Evolutionary conservation across 2,329 filamentous ascomycete genomes (phyloP).

Genomic region (Ascochyta clinopodiicola): DNA sequence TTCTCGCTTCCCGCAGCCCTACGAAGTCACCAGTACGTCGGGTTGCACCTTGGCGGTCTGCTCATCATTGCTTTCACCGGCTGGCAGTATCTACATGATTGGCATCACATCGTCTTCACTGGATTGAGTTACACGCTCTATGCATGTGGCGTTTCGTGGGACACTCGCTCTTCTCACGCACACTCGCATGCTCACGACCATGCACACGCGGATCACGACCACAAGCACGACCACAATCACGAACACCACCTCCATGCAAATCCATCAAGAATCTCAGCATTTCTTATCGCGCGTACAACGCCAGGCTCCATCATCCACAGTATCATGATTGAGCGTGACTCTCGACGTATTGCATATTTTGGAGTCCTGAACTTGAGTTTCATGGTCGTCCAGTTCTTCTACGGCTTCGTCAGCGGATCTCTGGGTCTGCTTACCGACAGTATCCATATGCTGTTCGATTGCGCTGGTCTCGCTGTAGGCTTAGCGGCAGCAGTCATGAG

Average conservation of each 20-base stretch:
- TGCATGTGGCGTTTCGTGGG: conserved; percentile 50
- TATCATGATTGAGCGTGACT: conserved; percentile 89
- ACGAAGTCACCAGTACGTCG: conserved; percentile 46
- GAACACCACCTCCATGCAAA: conserved; percentile 52
- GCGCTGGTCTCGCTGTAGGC: conserved; percentile 87
- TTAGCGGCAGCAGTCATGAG: conserved; percentile 91
- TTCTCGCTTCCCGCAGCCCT: conserved; percentile 52
- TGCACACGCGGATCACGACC: conserved; percentile 40
- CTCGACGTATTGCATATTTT: conserved; percentile 94
- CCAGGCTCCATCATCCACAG: conserved; percentile 81
- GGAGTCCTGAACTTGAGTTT: conserved; percentile 95
- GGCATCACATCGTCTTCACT: conserved; percentile 24
- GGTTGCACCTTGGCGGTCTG: conserved; percentile 40
- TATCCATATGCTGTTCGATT: conserved; percentile 99
- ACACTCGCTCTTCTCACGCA: conserved; percentile 41
- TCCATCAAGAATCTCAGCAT: conserved; percentile 73
- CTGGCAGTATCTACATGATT: conserved; percentile 29
- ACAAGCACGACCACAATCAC: conserved; percentile 35
- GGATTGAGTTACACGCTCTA: conserved; percentile 37
- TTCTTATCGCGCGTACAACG: conserved; percentile 73
- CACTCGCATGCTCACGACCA: conserved; percentile 38
- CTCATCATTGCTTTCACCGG: conserved; percentile 31
- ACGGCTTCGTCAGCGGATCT: conserved; percentile 92
- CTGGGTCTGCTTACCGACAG: conserved; percentile 95
- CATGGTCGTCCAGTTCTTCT: conserved; percentile 93